Percentiles rank a stretch among this genome's conserved stretches.
These are phyloP conservation scores for Pyropia yezoensis DNA, from an alignment of 23 red algal genomes.

Conservation along the genomic window DNA sequence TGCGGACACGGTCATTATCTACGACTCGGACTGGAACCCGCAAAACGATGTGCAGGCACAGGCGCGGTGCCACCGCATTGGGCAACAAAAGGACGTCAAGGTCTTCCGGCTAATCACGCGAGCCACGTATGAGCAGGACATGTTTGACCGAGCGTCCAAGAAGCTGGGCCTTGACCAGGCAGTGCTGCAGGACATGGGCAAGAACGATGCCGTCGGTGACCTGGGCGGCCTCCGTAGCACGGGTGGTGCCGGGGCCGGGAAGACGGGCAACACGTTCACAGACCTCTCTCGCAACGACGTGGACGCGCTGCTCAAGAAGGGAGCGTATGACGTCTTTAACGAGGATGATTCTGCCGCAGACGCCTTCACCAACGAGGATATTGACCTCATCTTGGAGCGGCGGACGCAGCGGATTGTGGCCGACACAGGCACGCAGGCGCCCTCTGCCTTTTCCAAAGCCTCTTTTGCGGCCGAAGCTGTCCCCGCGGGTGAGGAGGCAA, in stretches of 20 bases:
- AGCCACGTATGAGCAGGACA: slow-evolving; percentile 63
- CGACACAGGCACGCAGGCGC: slow-evolving; percentile 11
- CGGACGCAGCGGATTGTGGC: slow-evolving; percentile 21
- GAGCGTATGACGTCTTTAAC: slow-evolving; percentile 67
- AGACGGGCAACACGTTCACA: slow-evolving; percentile 12
- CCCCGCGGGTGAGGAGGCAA: slow-evolving; percentile 5
- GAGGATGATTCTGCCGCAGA: slow-evolving; percentile 58
- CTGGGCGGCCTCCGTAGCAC: neutral
- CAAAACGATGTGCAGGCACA: slow-evolving; percentile 74
- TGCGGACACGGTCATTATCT: slow-evolving; percentile 72
- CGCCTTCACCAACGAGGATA: slow-evolving; percentile 56
- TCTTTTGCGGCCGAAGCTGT: slow-evolving; percentile 33
- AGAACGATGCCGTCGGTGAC: neutral
- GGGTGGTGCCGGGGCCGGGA: neutral
- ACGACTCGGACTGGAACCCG: slow-evolving; percentile 71
- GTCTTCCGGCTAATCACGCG: slow-evolving; percentile 55
- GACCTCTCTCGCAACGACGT: slow-evolving; percentile 39
- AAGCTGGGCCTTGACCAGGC: slow-evolving; percentile 70
- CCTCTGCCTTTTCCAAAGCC: slow-evolving; percentile 63
- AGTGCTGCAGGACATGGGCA: slow-evolving; percentile 64
- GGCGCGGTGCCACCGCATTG: slow-evolving; percentile 68
- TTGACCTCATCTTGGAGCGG: slow-evolving; percentile 33
- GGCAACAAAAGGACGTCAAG: slow-evolving; percentile 61
- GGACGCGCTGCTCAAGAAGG: slow-evolving; percentile 30
- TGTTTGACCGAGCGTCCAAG: slow-evolving; percentile 66